Evolutionary conservation across 345 rosid species (phyloP), one percentile per base, ranked within the genome.

Genomic region (Sapria himalayana): DNA sequence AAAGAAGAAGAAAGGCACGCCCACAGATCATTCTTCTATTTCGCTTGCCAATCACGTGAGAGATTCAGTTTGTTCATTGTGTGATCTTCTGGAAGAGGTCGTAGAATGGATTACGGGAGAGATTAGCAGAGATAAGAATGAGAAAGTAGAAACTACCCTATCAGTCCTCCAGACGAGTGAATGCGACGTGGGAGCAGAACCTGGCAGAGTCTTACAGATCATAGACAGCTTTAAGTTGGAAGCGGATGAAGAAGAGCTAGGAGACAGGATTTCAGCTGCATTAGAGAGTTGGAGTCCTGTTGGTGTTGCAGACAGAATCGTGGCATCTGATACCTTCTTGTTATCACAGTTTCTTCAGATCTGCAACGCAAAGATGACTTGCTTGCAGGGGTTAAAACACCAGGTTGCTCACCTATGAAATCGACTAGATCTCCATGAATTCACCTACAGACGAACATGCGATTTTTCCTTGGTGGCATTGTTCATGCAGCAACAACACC

Each of bases 1-100:
- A 67, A 91, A 84, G 63, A 89, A 82, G 72, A 91, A 84, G 73
- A 89, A 77, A 63, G 54, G 66, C 33, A 85, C 69, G 44, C 43
- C 59, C 7, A 4, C 58, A 3, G 93, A 75, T 27, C 79, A 59
- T 18, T 43, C 70, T 5, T 25, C 62, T 42, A 54, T 73, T 10
- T 64, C 54, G 1, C 37, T 71, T 33, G 57, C 58, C 12, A 51
- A 42, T 52, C 57, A 60, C 15, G 47, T 69, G 33, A 66, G 71
- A 41, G 72, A 68, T 48, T 76, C 95, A 37, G 54, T 66, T 37
- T 59, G 62, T 29, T 61, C 66, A 37, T 45, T 56, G 11, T 46
- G 49, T 41, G 51, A 50, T 43, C 39, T 68, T 37, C 24, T 80
- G 33, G 74, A 74, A 57, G 74, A 67, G 46, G 76, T 71, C 33